Conservation (phyloP, 2,329 filamentous ascomycete genomes). For the Bertia moriformis region DNA sequence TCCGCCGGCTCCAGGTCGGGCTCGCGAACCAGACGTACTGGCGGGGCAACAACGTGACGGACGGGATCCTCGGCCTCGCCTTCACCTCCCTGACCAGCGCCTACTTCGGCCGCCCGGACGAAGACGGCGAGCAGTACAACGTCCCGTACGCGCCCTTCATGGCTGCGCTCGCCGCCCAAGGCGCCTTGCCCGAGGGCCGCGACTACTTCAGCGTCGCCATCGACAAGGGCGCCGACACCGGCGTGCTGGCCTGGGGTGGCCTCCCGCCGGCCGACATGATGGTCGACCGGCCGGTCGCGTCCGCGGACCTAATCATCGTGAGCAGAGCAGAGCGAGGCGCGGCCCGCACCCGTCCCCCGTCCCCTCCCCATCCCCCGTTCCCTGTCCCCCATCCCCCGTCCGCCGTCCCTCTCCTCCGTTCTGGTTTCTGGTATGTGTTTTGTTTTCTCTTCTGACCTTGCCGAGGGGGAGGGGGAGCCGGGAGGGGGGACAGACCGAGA, state of each 20-base stretch:
- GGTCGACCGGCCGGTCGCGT: slow-evolving; percentile 12
- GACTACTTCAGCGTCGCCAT: slow-evolving; percentile 33
- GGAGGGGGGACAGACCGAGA: too few species aligned
- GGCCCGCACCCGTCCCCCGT: too few species aligned
- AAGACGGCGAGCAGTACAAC: slow-evolving; percentile 21
- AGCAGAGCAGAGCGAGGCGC: too few species aligned
- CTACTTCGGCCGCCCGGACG: slow-evolving; percentile 22
- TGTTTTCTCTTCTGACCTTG: too few species aligned
- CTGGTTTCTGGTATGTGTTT: too few species aligned
- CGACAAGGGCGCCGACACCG: slow-evolving; percentile 26
- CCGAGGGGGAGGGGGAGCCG: too few species aligned
- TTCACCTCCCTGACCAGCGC: slow-evolving; percentile 33
- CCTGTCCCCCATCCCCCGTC: too few species aligned
- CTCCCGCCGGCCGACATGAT: slow-evolving; percentile 20
- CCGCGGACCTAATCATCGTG: slow-evolving; percentile 28
- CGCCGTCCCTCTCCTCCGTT: background rate
- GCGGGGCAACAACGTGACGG: slow-evolving; percentile 34
- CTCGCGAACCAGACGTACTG: slow-evolving; percentile 33
- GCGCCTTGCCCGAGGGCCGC: slow-evolving; percentile 21
- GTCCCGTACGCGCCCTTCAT: slow-evolving; percentile 31
- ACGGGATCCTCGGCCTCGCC: slow-evolving; percentile 33
- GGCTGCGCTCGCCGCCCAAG: slow-evolving; percentile 29
- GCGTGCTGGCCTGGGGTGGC: slow-evolving; percentile 30
- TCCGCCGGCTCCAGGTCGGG: slow-evolving; percentile 28
- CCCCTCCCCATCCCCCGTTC: too few species aligned